A percentile compares a stretch with the other conserved stretches of the same genome.
Evolutionary conservation across 2,329 filamentous ascomycete species (phyloP).

Genomic region (Calonectria hawksworthii): DNA sequence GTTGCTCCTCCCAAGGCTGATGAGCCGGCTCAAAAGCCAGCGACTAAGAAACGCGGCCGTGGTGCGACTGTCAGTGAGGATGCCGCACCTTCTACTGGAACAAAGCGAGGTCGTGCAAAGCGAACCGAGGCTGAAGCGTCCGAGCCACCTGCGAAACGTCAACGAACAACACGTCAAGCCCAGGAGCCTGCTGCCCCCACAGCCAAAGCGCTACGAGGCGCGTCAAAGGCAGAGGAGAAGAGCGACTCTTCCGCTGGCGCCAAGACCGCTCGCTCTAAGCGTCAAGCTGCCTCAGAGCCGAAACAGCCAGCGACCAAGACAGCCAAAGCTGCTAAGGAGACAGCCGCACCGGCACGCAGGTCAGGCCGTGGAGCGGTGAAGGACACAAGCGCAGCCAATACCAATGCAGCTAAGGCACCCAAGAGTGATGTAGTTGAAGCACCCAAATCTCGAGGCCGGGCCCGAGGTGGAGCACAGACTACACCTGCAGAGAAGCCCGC

Average conservation of each 20-base stretch:
- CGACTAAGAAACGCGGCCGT: constrained; percentile 38
- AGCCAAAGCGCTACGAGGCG: constrained; percentile 18
- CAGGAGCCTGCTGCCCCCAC: constrained; percentile 24
- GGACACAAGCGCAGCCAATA: not conserved
- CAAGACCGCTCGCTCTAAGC: constrained; percentile 3
- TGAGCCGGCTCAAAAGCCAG: constrained; percentile 19
- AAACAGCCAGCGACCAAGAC: not conserved
- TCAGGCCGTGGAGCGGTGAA: constrained; percentile 2
- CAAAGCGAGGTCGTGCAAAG: constrained; percentile 39
- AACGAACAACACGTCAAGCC: constrained; percentile 30
- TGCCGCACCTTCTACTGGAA: not conserved
- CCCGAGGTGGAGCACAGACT: constrained; percentile 23
- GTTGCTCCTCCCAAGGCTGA: not conserved
- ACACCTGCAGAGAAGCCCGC: not conserved
- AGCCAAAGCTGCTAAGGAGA: not conserved
- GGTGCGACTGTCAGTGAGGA: constrained; percentile 15
- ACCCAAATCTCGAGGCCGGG: constrained; percentile 4
- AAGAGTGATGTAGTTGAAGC: not conserved
- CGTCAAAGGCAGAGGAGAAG: constrained; percentile 21
- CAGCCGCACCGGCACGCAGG: not conserved
- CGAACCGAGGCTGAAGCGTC: constrained; percentile 25
- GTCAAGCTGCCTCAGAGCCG: not conserved
- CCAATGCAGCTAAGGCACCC: not conserved
- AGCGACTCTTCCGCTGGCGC: not conserved
- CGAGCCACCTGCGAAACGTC: constrained; percentile 38